A percentile compares a stretch with the other conserved stretches of the same genome.
Evolutionary conservation across 345 rosid species (phyloP).

Genomic region (Abelmoschus esculentus): DNA sequence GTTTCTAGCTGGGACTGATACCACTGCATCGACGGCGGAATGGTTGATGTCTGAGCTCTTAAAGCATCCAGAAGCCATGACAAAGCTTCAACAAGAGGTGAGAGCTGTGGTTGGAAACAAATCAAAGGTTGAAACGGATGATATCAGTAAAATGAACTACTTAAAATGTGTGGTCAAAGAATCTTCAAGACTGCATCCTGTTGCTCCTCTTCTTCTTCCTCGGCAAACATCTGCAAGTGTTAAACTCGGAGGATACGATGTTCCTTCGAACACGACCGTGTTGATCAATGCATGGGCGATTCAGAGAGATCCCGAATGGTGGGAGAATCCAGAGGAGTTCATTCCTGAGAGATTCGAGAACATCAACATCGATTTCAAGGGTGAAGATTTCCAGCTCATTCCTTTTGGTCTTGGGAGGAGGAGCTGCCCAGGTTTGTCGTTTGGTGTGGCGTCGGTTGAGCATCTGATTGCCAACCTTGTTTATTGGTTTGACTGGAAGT

Average conservation of each 20-base stretch:
- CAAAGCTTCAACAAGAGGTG: no score
- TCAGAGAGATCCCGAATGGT: conserved; percentile 37
- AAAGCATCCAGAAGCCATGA: no score
- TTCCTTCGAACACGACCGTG: conserved; percentile 34
- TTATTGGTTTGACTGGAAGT: not conserved
- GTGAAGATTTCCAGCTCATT: not conserved
- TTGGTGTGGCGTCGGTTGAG: not conserved
- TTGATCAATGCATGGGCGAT: conserved; percentile 49
- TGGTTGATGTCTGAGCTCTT: no score
- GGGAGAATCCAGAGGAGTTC: conserved; percentile 38
- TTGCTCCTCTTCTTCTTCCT: not conserved
- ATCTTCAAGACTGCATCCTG: not conserved
- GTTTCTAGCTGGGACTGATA: no score
- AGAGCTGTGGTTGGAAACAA: no score
- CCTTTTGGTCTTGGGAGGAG: not conserved
- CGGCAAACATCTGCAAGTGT: not conserved
- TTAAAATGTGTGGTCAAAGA: not conserved
- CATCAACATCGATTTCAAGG: not conserved
- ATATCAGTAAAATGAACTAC: not conserved
- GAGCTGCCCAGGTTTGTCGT: not conserved
- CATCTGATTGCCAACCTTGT: not conserved
- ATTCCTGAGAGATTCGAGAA: conserved; percentile 28
- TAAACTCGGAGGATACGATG: conserved; percentile 20
- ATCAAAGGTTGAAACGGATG: not conserved
- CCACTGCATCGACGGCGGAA: no score